Base-by-base conservation (phyloP, 805 yeast genomes). In the Zygoascus biomembranicola region DNA sequence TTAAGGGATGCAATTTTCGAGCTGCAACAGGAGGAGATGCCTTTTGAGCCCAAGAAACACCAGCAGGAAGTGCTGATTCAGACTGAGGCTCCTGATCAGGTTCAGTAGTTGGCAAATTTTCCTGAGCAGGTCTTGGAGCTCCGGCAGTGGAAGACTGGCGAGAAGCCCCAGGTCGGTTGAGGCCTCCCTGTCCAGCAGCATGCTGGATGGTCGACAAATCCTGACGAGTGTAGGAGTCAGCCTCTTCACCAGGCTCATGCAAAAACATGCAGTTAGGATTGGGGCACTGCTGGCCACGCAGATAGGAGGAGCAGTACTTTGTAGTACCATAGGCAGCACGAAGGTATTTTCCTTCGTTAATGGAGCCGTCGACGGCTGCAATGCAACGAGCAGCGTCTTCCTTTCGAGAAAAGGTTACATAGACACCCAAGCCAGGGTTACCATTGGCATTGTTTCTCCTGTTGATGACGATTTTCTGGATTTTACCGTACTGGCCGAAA, bases 161-260 rank as follows among this genome's bases (percentile, higher is more conserved):
- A 8, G 20, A n/a, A n/a, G 49, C 42, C 11, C 32, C n/a, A 14
- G 49, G 49, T 6, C 26, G 39, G 20, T 16, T 19, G 10, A 18
- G 44, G 10, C 31, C 31, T 8, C 32, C 47, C 47, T 67, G 70
- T 19, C 69, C 56, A 26, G 72, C 71, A 20, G 71, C 69, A 54
- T 70, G 73, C 58, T 70, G 74, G 66, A 87, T 85, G 2, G 94
- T 86, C 5, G 90, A 82, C 63, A 87, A 75, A 64, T 87, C 95
- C 65, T 87, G 90, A 52, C 97, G 82, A 28, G 96, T 88, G 71
- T 87, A 92, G 10, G 96, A 86, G 64, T 94, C 99, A 1, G 98
- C 98, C 69, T 94, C 99, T 74, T 94, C 99, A 55, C 99, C 99
- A 6, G 99, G 99, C 70, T 94, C 99, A 69, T 94, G 99, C 63